Evolutionary conservation across 257 asterid species (phyloP).

Genomic region (Gardenia jasminoides): DNA sequence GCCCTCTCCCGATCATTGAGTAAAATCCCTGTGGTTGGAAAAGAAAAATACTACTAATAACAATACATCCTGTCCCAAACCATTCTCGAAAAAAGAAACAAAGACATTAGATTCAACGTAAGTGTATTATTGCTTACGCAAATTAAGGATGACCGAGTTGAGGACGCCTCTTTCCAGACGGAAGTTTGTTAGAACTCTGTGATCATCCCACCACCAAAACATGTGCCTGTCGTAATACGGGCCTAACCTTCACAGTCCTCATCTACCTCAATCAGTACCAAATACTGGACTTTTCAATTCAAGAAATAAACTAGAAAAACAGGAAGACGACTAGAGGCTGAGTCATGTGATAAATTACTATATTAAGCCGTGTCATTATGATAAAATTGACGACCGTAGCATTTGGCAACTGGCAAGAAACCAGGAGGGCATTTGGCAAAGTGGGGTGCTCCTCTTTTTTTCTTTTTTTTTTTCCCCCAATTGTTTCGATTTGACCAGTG

Average conservation of each 20-base stretch:
- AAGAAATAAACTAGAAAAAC: not conserved
- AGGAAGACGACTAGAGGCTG: not conserved
- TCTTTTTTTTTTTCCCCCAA: too few species aligned
- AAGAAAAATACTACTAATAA: too few species aligned
- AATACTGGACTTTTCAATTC: not conserved
- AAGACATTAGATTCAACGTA: not conserved
- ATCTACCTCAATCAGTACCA: not conserved
- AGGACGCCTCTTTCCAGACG: not conserved
- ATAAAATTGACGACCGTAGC: not conserved
- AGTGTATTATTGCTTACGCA: not conserved
- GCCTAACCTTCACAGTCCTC: conserved; percentile 15
- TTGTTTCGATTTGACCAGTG: not conserved
- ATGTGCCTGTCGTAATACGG: conserved; percentile 7
- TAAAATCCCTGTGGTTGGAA: too few species aligned
- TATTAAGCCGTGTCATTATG: not conserved
- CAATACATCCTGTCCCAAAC: not conserved
- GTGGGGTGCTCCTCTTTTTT: not conserved
- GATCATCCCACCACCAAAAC: conserved; percentile 4
- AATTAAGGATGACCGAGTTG: conserved; percentile 11
- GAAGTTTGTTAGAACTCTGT: conserved; percentile 18
- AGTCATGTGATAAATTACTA: not conserved
- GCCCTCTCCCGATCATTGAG: too few species aligned
- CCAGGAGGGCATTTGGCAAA: not conserved
- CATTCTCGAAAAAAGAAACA: not conserved
- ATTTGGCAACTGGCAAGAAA: not conserved